These are phyloP conservation scores for Perkinsus marinus DNA, from an alignment of 169 alveolate genomes.

Conservation along the genomic window DNA sequence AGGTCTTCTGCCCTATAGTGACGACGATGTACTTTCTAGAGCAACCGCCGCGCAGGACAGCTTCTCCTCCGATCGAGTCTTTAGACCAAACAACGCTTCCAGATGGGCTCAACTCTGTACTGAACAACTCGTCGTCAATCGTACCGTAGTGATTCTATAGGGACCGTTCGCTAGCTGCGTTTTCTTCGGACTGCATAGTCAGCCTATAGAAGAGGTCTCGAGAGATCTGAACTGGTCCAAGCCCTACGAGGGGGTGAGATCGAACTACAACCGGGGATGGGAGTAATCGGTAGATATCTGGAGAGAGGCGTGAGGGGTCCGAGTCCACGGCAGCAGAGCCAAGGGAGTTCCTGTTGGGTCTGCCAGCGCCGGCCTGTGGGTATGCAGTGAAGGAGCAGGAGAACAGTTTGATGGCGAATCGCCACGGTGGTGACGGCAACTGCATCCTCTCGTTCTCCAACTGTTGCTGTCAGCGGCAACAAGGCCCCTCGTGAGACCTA, in stretches of 20 bases:
- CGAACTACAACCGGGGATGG: too few species aligned
- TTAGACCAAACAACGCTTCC: background rate
- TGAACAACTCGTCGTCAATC: background rate
- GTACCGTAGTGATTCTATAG: background rate
- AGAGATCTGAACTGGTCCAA: background rate
- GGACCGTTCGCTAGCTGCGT: background rate
- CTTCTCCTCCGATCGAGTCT: background rate
- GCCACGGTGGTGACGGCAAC: too few species aligned
- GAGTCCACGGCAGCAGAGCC: background rate
- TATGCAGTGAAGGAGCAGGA: too few species aligned
- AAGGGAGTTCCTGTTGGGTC: background rate
- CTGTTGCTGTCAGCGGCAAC: too few species aligned
- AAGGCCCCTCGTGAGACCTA: background rate
- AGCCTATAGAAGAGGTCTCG: background rate
- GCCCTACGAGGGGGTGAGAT: background rate
- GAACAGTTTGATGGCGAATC: too few species aligned
- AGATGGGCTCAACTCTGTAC: background rate
- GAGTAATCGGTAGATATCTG: too few species aligned
- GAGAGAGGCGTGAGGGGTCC: background rate
- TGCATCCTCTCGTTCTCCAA: too few species aligned
- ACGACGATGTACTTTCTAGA: background rate
- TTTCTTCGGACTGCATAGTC: background rate
- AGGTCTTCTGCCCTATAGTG: too few species aligned
- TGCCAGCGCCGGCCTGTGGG: background rate
- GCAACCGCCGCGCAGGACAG: background rate